phyloP scores from a whole-genome alignment of 2,329 filamentous ascomycete genomes.

The Aspergillus ochraceoroseus region DNA sequence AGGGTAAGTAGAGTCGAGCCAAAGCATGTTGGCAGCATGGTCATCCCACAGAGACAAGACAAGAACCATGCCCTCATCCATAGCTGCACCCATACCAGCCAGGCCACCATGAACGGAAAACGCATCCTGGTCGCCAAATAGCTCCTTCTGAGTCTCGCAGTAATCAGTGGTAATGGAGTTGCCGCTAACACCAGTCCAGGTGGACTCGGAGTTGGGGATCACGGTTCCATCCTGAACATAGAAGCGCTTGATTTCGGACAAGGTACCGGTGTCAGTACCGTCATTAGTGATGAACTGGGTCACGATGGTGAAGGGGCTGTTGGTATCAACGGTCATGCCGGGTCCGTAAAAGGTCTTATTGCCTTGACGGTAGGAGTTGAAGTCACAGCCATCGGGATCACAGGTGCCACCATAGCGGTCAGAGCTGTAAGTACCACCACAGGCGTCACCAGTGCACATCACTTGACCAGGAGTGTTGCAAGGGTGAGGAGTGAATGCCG shows the following conservation, averaged over 20 bases:
- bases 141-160: conserved; percentile 54
- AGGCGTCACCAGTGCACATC: conserved; percentile 50
- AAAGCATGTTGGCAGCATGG: conserved; percentile 65
- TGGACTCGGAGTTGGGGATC: conserved; percentile 52
- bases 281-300: conserved; percentile 60
- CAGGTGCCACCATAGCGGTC: conserved; percentile 59
- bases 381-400: conserved; percentile 66
- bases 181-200: conserved; percentile 46
- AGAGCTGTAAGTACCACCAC: conserved; percentile 51
- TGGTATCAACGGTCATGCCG: conserved; percentile 54
- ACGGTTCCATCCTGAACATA: conserved; percentile 61
- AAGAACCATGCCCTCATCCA: conserved; percentile 58
- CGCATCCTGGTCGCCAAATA: conserved; percentile 51
- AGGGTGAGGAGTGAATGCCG: conserved; percentile 62
- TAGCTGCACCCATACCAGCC: conserved; percentile 51
- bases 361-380: conserved; percentile 64
- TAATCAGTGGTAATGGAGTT: conserved; percentile 55
- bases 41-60: conserved; percentile 62
- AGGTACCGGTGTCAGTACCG: conserved; percentile 49
- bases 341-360: conserved; percentile 60
- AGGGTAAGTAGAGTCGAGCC: conserved; percentile 66
- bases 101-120: conserved; percentile 56
- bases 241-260: conserved; percentile 59
- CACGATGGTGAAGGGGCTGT: conserved; percentile 58
- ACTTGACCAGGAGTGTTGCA: conserved; percentile 51